Evolutionary conservation across 148 eudicot species (phyloP).

Genomic region (Bassia scoparia): DNA sequence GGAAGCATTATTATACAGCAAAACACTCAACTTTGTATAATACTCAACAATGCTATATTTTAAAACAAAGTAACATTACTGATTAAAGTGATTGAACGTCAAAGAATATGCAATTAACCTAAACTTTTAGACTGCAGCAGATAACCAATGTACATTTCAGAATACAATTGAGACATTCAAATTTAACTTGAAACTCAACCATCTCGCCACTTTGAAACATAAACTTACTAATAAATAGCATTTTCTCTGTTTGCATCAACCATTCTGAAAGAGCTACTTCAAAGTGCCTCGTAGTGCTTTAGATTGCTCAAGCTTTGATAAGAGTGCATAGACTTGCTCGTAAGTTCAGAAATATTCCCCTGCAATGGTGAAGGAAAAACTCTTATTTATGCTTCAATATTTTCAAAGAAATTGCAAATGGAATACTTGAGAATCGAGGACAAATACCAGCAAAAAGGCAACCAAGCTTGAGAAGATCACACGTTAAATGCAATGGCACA

Average conservation of each 20-base stretch:
- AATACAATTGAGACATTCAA: neutral
- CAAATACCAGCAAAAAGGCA: conserved; percentile 74
- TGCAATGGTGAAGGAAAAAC: conserved; percentile 27
- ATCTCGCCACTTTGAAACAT: neutral
- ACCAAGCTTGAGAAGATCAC: conserved; percentile 75
- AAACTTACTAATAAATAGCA: neutral
- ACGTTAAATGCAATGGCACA: conserved; percentile 84
- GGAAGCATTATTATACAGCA: neutral
- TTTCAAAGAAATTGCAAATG: too few relatives aligned
- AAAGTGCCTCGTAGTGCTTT: too few relatives aligned
- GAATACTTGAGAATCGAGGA: neutral
- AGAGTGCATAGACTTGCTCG: conserved; percentile 61
- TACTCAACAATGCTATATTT: neutral
- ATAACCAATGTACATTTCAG: neutral
- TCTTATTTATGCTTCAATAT: neutral
- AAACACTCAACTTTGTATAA: too few relatives aligned
- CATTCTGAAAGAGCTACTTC: conserved; percentile 15
- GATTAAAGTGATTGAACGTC: neutral
- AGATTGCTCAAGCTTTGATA: conserved; percentile 37
- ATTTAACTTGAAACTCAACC: conserved; percentile 5
- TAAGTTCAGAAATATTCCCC: conserved; percentile 90
- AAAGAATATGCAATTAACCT: neutral
- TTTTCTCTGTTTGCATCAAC: neutral
- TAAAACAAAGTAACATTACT: neutral
- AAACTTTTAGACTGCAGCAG: neutral